Evolutionary conservation across 2,329 filamentous ascomycete genomes (phyloP), one percentile per base, ranked within the genome.

Genomic region (Zasmidium cellare): DNA sequence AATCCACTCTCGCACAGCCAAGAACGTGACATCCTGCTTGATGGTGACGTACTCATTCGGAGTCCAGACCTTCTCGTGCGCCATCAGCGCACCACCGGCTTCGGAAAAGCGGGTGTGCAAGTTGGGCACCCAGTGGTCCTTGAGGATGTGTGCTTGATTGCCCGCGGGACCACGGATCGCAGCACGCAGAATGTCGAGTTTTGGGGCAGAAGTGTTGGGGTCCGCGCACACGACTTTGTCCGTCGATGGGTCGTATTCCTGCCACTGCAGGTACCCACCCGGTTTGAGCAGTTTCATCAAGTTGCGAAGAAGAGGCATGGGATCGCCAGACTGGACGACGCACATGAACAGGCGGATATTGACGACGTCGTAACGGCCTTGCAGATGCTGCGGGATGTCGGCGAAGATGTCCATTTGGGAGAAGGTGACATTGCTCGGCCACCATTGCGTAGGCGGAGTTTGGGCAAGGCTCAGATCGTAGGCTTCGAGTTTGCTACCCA

Each of bases 201-300:
- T 59, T 11, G 57, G 57, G 1, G 57, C 52, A 2, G 46, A 24
- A 9, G 47, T 25, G 19, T 38, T 46, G 2, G 56, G 56, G 25
- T 55, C 52, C 31, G 59, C 51, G 2, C 59, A 24, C 1, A 62
- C 20, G 9, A 64, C 23, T 18, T 51, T 53, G 22, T 60, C 57
- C 1, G 28, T 60, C 9, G 44, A 31, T 11, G 55, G 38, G 41
- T 65, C 53, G 20, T 60, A 64, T 55, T 66, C 64, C 35, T 65
- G 59, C 66, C 65, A 69, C 20, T 69, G 65, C 0, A 69, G 48
- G 44, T 58, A 63, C 14, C 66, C 65, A 11, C 63, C 64, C 3
- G 61, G 65, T 46, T 67, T 67, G 2, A 67, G 51, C 38, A 68
- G 38, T 3, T 46, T 55, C 38, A 63, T 31, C 25, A 69, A 20